Base-by-base conservation (phyloP, 2,329 filamentous ascomycete genomes). In the Fusarium sambucinum region DNA sequence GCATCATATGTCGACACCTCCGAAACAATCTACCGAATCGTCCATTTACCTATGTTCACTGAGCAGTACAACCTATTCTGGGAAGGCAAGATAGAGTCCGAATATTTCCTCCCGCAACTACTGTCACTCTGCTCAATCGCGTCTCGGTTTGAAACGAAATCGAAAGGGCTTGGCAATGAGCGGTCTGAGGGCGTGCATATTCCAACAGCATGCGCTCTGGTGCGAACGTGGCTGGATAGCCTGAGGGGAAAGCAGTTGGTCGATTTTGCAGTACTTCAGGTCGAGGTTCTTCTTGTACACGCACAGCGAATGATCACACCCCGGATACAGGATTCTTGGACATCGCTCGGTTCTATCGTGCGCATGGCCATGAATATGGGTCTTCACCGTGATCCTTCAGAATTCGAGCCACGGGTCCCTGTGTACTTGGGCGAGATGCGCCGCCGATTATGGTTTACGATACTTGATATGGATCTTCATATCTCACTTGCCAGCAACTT, bases 331-430 rank as follows among this genome's bases (percentile, higher is more conserved):
- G 83, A 85, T 52, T 79, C 82, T 0, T 88, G 86, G 86, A 81
- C 82, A 16, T 83, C 86, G 56, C 76, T 87, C n/a, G 86, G 86
- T 7, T 81, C 82, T 53, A 82, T 87, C 41, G 81, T 87, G 7
- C 83, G 86, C 17, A 84, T 86, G 78, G 86, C 85, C 30, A 87
- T 87, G 85, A 84, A 83, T 4, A 87, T 88, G 85, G 86, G 85
- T 5, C 77, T 88, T 46, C 86, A 88, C 68, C 81, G 85, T 6
- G 86, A 88, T 54, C 85, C 86, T 4, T 83, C 83, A 16, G 86
- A 88, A 66, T 86, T 84, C 56, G 79, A 81, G 27, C 77, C 79
- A 5, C 80, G 82, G 30, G 82, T 87, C 52, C 78, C 80, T 7
- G 78, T 84, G 0, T 87, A 86, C 68, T 79, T 82, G 44, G 82